Evolutionary conservation across 2,329 filamentous ascomycete genomes (phyloP), one percentile per base, ranked within the genome.

Genomic region (Cytospora schulzeri): DNA sequence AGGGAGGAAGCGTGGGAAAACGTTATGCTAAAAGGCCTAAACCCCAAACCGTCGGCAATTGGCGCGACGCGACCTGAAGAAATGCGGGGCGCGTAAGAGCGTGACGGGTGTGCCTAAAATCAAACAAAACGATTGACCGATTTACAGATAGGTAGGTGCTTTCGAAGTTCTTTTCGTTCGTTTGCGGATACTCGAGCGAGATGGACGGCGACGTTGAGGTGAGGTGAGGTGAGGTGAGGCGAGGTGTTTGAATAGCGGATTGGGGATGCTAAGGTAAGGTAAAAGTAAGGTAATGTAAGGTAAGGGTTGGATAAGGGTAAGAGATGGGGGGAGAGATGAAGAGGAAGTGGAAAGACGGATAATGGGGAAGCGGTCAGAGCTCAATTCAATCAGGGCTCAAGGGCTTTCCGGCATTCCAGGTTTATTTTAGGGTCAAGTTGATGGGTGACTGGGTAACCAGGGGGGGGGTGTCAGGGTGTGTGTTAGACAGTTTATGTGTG

Each of bases 261-360:
- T n/a, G n/a, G n/a, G n/a, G n/a, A n/a, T n/a, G n/a, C n/a, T n/a
- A n/a, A n/a, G n/a, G n/a, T n/a, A n/a, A n/a, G n/a, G n/a, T n/a
- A n/a, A n/a, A n/a, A n/a, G 57, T 22, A 55, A 41, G 45, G 48
- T 35, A 38, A 59, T 60, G 64, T 57, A 14, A 41, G 35, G 35
- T 9, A 11, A 41, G 54, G n/a, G 55, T 59, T 61, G 52, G 31
- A 53, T 51, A 35, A 31, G 29, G 56, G 65, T 38, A 57, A 41
- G 35, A 57, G 57, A 52, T 60, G 31, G 38, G 33, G 33, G 50
- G 62, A 52, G 66, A 62, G 65, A 65, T 64, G 60, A 62, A 64
- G 68, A 64, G 61, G 66, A 64, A 66, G 66, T 50, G 65, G 63
- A 61, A 62, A 59, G 67, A 67, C 69, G 69, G 67, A 69, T 69